Evolutionary conservation across 176 grass and related monocot species (phyloP), one percentile per base, ranked within the genome.

Genomic region (Aegilops sharonensis): DNA sequence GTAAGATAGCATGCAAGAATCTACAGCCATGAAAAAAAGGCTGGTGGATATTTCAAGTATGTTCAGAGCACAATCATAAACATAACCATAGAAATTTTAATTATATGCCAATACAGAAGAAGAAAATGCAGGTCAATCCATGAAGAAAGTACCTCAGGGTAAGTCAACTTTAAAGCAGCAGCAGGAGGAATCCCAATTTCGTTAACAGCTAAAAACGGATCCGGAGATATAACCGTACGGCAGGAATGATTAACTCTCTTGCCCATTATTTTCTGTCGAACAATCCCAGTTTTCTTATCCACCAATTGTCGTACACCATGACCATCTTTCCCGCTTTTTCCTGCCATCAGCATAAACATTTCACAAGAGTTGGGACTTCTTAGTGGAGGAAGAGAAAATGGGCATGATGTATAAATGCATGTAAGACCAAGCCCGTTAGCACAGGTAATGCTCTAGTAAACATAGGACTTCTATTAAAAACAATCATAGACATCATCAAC

Each of bases 171-270:
- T 85, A 61, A 89, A 6, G 95, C 95, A 87, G 95, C 95, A 90
- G 90, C 92, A 43, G 95, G 95, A 91, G 95, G 95, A 85, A 98
- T 98, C 21, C 95, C 95, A 48, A 98, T 95, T 91, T 98, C 93
- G 78, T 95, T 95, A 78, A 98, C 93, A 71, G 91, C 93, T 79
- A 98, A 94, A 84, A 92, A 95, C 0, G 93, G 93, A 92, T 98
- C 95, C 20, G 93, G 95, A 83, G 95, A 98, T 89, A 98, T 98
- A 85, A 98, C 93, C 30, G 93, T 95, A 14, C 93, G 89, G 60
- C 95, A 95, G 66, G 95, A 92, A 92, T 89, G 95, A 94, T 98
- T 98, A 80, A 98, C 95, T 74, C 95, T 98, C 78, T 98, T 98
- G 17, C 95, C 95, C 95, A 95, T 98, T 91, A 98, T 98, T 68